Evolutionary conservation across 108 stramenopile genomes (phyloP).

Genomic region (Cyclostephanos tholiformis): DNA sequence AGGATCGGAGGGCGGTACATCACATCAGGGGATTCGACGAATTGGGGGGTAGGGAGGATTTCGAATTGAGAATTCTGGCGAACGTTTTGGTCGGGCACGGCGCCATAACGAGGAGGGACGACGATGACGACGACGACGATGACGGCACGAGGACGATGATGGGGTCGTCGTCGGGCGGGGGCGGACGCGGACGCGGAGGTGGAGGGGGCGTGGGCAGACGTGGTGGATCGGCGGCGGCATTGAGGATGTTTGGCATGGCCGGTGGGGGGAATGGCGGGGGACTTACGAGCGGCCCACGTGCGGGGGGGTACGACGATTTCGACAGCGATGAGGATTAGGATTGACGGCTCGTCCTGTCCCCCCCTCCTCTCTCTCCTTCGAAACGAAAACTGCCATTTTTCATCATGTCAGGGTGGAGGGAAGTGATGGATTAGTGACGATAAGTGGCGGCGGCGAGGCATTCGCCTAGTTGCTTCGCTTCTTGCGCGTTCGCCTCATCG

Average conservation of each 20-base stretch:
- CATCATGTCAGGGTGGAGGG: too few species aligned
- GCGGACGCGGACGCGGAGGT: conserved; percentile 1
- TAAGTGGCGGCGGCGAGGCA: too few species aligned
- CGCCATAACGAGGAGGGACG: conserved; percentile 53
- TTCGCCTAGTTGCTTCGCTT: too few species aligned
- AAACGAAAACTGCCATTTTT: too few species aligned
- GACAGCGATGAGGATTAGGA: conserved; percentile 22
- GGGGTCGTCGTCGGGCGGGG: conserved; percentile 3
- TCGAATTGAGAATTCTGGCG: conserved; percentile 81
- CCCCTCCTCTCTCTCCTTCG: too few species aligned
- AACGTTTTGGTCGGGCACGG: conserved; percentile 75
- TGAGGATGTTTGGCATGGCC: conserved; percentile 7
- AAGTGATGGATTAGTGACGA: too few species aligned
- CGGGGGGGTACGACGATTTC: conserved; percentile 36
- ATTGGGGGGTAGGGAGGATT: conserved; percentile 94
- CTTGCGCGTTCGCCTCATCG: too few species aligned
- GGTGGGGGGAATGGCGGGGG: not conserved
- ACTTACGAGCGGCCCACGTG: conserved; percentile 9
- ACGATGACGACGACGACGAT: conserved; percentile 45
- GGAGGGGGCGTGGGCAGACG: not conserved
- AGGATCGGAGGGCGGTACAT: conserved; percentile 93
- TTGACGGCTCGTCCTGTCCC: too few species aligned
- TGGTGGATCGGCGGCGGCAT: conserved; percentile 12
- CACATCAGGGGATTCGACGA: conserved; percentile 96
- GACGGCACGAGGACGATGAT: conserved; percentile 23